phyloP scores from a whole-genome alignment of 1,139 yeast genomes.

The Wickerhamomyces sp. region DNA sequence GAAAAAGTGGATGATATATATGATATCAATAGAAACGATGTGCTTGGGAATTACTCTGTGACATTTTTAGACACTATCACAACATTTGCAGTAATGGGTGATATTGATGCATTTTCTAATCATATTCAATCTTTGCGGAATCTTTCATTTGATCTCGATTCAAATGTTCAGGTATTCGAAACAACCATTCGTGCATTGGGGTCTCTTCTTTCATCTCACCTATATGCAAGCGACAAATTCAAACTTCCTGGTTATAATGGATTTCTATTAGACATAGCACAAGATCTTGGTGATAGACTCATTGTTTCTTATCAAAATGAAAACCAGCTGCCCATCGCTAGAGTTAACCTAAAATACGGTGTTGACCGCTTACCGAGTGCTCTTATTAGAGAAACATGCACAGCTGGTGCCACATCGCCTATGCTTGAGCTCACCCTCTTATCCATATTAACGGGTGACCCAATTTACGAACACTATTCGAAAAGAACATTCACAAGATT shows the following conservation, averaged over 20 bases:
- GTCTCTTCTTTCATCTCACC: conserved; percentile 72
- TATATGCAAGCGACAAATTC: conserved; percentile 63
- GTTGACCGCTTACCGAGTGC: conserved; percentile 32
- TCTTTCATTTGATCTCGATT: conserved; percentile 52
- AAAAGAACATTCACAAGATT: conserved; percentile 61
- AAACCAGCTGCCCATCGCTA: conserved; percentile 65
- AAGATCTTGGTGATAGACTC: conserved; percentile 64
- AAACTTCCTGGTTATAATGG: conserved; percentile 57
- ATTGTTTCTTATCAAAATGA: conserved; percentile 62
- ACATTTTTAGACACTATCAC: conserved; percentile 79
- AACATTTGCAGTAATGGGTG: conserved; percentile 68
- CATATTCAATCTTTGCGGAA: conserved; percentile 45
- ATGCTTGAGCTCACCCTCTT: conserved; percentile 73
- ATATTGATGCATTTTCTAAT: conserved; percentile 48
- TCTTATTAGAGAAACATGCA: conserved; percentile 58
- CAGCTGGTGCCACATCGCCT: conserved; percentile 85
- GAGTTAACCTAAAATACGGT: conserved; percentile 61
- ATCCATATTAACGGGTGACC: conserved; percentile 69
- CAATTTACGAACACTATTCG: conserved; percentile 60
- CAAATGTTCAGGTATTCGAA: conserved; percentile 84
- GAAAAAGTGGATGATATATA: conserved; percentile 55
- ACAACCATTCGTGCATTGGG: conserved; percentile 77
- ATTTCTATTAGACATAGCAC: conserved; percentile 60
- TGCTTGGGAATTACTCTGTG: conserved; percentile 75
- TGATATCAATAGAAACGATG: conserved; percentile 72